Percentiles rank a stretch among this genome's conserved stretches.
phyloP scores from a whole-genome alignment of 805 yeast species.

The Starmerella tilneyi region DNA sequence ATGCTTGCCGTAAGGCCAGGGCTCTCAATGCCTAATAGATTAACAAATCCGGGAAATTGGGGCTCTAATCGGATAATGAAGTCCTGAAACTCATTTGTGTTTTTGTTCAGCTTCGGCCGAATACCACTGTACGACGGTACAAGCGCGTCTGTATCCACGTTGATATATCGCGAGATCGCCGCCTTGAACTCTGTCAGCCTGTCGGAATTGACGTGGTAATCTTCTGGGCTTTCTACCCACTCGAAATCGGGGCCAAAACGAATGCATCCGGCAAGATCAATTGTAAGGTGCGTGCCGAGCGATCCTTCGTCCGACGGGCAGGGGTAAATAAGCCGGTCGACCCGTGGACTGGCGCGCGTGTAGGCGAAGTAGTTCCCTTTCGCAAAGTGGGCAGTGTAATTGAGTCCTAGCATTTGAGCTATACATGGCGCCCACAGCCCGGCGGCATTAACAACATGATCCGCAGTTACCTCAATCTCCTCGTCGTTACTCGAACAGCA shows the following conservation, averaged over 20 bases:
- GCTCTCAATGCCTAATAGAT: constrained; percentile 73
- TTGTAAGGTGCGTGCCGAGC: constrained; percentile 77
- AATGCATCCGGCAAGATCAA: constrained; percentile 69
- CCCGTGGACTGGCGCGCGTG: constrained; percentile 40
- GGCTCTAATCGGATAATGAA: constrained; percentile 62
- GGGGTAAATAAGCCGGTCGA: constrained; percentile 60
- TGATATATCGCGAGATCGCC: constrained; percentile 54
- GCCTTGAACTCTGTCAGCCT: constrained; percentile 47
- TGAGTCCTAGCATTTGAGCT: constrained; percentile 56
- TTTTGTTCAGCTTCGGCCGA: constrained; percentile 60
- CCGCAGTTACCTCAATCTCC: constrained; percentile 33
- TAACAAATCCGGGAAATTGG: constrained; percentile 56
- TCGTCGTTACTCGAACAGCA: constrained; percentile 24
- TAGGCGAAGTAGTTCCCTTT: constrained; percentile 75
- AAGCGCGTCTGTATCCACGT: constrained; percentile 41
- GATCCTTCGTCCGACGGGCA: constrained; percentile 66
- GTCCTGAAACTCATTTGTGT: constrained; percentile 47
- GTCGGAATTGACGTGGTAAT: constrained; percentile 27
- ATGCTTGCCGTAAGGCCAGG: constrained; percentile 79
- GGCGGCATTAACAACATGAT: constrained; percentile 62
- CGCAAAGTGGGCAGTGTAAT: constrained; percentile 54
- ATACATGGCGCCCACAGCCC: constrained; percentile 68
- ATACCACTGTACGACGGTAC: constrained; percentile 70
- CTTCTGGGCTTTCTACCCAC: constrained; percentile 44
- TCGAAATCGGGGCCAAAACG: constrained; percentile 85